Evolutionary conservation across 2,329 filamentous ascomycete species (phyloP).

Genomic region (Escovopsis weberi): DNA sequence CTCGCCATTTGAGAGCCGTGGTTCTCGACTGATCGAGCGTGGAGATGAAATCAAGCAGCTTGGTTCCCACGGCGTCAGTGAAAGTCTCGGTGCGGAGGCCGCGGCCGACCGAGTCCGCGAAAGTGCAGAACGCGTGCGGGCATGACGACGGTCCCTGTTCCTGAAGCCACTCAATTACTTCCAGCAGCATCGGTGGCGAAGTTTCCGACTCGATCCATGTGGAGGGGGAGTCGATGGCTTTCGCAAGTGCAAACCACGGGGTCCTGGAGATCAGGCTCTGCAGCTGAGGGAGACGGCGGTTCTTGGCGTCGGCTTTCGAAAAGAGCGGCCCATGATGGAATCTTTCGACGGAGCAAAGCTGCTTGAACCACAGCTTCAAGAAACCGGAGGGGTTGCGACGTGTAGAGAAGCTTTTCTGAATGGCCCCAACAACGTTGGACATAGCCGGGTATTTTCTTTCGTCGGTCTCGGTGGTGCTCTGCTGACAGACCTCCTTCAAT

Average conservation of each 20-base stretch:
- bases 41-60: constrained; percentile 22
- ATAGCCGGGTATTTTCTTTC: constrained; percentile 10
- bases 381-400: constrained; percentile 31
- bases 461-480: constrained; percentile 6
- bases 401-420: constrained; percentile 29
- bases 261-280: constrained; percentile 5
- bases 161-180: constrained; percentile 28
- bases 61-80: constrained; percentile 25
- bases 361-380: constrained; percentile 30
- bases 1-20: constrained; percentile 26
- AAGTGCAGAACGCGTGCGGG: constrained; percentile 23
- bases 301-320: too few relatives aligned
- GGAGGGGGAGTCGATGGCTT: constrained; percentile 8
- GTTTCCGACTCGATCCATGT: constrained; percentile 26
- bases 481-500: constrained; percentile 23
- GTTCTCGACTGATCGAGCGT: constrained; percentile 15
- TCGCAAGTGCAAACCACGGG: constrained; percentile 19
- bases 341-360: constrained; percentile 23
- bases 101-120: constrained; percentile 27
- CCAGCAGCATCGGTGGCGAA: constrained; percentile 28
- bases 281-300: too few relatives aligned
- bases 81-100: constrained; percentile 28
- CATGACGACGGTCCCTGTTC: constrained; percentile 17
- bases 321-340: constrained; percentile 9
- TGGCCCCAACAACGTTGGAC: constrained; percentile 24